phyloP scores from a whole-genome alignment of 2,329 filamentous ascomycete genomes.

The Simplicillium sp. region DNA sequence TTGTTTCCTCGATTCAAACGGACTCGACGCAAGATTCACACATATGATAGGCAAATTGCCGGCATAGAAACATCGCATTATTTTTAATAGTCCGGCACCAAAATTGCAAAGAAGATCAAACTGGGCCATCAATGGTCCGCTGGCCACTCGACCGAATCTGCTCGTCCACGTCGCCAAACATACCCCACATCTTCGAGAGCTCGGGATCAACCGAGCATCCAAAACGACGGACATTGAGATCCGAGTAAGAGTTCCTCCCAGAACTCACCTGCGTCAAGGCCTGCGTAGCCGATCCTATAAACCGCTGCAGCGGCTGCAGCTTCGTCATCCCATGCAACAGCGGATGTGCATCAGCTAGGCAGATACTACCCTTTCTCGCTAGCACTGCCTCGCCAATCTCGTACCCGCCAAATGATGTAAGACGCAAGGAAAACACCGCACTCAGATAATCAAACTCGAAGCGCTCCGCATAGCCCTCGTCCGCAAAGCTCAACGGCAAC shows the following conservation, averaged over 20 bases:
- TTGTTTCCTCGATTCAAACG: too few relatives aligned
- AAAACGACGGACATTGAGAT: neutral
- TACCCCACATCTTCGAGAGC: neutral
- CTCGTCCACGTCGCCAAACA: too few relatives aligned
- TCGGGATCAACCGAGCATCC: neutral
- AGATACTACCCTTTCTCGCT: neutral
- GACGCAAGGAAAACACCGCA: neutral
- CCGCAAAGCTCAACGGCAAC: neutral
- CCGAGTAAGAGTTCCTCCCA: too few relatives aligned
- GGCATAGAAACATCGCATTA: too few relatives aligned
- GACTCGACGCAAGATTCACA: too few relatives aligned
- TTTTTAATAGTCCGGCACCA: too few relatives aligned
- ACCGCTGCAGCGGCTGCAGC: neutral
- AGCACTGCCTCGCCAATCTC: neutral
- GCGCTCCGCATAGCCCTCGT: neutral
- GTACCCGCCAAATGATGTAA: neutral
- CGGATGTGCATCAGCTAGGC: neutral
- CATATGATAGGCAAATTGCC: too few relatives aligned
- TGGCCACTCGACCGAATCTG: too few relatives aligned
- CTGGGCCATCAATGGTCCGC: too few relatives aligned
- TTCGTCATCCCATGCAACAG: neutral
- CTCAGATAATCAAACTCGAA: neutral
- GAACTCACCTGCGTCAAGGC: neutral
- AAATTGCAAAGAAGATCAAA: too few relatives aligned
- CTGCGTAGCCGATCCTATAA: neutral